phyloP scores from a whole-genome alignment of 148 eudicot genomes.

The Bassia scoparia region DNA sequence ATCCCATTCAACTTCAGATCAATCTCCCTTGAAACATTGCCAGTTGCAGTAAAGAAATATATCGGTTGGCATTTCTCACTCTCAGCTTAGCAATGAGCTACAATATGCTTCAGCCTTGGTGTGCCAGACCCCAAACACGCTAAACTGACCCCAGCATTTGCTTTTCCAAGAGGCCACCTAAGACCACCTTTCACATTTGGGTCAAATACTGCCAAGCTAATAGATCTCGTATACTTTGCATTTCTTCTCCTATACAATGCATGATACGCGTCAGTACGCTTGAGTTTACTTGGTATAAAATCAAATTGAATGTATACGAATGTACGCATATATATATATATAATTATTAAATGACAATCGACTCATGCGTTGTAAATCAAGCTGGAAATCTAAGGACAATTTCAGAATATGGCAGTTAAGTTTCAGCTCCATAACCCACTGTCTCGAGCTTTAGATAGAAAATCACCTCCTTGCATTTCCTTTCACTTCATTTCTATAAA shows the following conservation, averaged over 20 bases:
- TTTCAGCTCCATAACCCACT: no score
- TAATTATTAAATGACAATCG: no score
- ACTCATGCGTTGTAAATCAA: no score
- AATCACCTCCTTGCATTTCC: no score
- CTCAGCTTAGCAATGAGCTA: conserved; percentile 15
- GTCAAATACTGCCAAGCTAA: conserved; percentile 28
- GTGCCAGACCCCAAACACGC: conserved; percentile 26
- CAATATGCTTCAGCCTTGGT: conserved; percentile 16
- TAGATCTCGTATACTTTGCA: conserved; percentile 16
- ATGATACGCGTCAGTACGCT: neutral
- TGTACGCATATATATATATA: no score
- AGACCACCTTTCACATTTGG: conserved; percentile 41
- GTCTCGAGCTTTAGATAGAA: no score
- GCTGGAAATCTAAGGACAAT: no score
- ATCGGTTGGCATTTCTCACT: conserved; percentile 28
- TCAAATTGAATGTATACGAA: no score
- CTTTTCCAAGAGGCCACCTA: conserved; percentile 31
- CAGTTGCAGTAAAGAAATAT: conserved; percentile 22
- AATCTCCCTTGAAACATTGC: conserved; percentile 23
- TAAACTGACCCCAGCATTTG: conserved; percentile 25
- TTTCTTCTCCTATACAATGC: conserved; percentile 31
- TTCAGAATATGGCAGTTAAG: no score
- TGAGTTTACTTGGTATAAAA: no score
- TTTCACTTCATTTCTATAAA: no score
- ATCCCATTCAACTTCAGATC: conserved; percentile 19